phyloP scores from a whole-genome alignment of 164 flowering plant species.

The Amborella trichopoda region DNA sequence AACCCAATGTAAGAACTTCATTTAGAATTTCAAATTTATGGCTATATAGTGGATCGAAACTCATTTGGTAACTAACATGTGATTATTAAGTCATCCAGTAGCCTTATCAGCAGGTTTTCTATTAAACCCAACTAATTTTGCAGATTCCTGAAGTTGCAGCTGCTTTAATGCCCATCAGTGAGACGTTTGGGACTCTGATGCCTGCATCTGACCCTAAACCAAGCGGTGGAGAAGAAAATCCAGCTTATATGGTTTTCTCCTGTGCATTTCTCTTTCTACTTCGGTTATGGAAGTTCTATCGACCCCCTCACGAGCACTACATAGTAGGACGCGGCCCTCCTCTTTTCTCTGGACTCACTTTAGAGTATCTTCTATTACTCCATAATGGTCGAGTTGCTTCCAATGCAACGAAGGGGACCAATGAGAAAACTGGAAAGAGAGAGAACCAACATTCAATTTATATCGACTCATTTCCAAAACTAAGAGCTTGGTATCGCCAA shows the following conservation, averaged over 20 bases:
- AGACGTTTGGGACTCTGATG: conserved; percentile 65
- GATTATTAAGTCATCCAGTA: too few species aligned
- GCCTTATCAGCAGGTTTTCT: too few species aligned
- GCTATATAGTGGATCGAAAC: too few species aligned
- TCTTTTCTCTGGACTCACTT: conserved; percentile 40
- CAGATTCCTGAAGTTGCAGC: conserved; percentile 92
- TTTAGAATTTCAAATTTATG: too few species aligned
- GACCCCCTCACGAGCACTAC: conserved; percentile 61
- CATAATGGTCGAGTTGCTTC: conserved; percentile 39
- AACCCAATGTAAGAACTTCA: too few species aligned
- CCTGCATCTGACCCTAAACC: conserved; percentile 34
- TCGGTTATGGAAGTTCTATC: conserved; percentile 83
- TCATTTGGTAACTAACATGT: too few species aligned
- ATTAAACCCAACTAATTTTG: too few species aligned
- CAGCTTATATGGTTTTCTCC: conserved; percentile 60
- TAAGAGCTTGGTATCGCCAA: conserved; percentile 77
- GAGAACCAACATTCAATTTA: too few species aligned
- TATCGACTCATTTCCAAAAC: conserved; percentile 66
- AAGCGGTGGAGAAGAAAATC: conserved; percentile 33
- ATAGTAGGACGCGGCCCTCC: conserved; percentile 25
- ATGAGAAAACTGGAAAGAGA: too few species aligned
- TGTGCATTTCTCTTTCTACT: conserved; percentile 78
- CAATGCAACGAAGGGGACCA: too few species aligned
- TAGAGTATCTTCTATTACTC: conserved; percentile 62
- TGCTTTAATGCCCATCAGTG: conserved; percentile 79